Evolutionary conservation across 331 rosid genomes (phyloP).

Genomic region (Quercus tomentella): DNA sequence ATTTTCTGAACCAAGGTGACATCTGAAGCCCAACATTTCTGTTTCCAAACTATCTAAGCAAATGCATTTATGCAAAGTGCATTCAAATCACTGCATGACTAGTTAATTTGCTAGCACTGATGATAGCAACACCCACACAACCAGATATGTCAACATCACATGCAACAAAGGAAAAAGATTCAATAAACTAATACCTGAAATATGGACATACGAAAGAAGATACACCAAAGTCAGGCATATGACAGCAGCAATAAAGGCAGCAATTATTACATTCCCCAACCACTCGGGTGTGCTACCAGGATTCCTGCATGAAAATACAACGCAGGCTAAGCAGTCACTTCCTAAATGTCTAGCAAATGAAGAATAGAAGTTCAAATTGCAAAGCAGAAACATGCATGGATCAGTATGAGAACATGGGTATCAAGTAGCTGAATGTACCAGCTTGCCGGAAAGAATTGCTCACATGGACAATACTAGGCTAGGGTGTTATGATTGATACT

Average conservation of each 20-base stretch:
- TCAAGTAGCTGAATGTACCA: background rate
- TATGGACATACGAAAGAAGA: conserved; percentile 88
- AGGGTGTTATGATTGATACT: background rate
- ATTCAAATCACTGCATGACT: background rate
- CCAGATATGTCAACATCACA: conserved; percentile 4
- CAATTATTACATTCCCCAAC: conserved; percentile 68
- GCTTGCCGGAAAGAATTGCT: background rate
- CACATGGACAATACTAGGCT: background rate
- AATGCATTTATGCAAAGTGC: background rate
- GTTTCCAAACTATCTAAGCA: background rate
- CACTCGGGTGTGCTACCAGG: conserved; percentile 88
- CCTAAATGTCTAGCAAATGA: conserved; percentile 4
- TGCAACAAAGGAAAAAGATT: background rate
- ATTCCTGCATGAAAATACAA: conserved; percentile 54
- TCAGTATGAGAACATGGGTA: background rate
- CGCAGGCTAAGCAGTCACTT: conserved; percentile 7
- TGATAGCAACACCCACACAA: background rate
- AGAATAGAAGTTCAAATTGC: background rate
- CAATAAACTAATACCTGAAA: conserved; percentile 64
- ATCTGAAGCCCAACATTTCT: background rate
- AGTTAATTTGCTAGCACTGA: background rate
- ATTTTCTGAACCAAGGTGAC: background rate
- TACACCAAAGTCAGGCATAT: conserved; percentile 76
- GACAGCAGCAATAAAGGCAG: conserved; percentile 53
- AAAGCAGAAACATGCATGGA: background rate